These are phyloP conservation scores for Lipomyces sp. DNA, from an alignment of 805 yeast genomes.

Conservation along the genomic window DNA sequence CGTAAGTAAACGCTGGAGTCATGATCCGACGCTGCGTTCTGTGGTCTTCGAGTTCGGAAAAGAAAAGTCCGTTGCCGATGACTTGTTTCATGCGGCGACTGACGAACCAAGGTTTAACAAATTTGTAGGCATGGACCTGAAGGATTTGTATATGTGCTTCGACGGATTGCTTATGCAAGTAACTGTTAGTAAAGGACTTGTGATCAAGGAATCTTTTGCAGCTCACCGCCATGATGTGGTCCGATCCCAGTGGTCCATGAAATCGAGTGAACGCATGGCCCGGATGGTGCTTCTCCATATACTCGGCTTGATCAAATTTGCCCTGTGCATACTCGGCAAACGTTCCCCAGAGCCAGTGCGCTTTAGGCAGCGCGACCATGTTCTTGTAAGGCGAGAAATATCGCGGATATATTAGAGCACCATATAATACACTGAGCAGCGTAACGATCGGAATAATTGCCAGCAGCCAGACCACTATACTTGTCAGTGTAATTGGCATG, in stretches of 20 bases:
- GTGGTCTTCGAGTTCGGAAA: slow-evolving; percentile 33
- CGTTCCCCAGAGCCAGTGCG: slow-evolving; percentile 24
- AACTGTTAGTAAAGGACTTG: background rate
- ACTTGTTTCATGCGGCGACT: slow-evolving; percentile 23
- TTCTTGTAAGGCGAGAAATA: slow-evolving; percentile 28
- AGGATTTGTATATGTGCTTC: slow-evolving; percentile 28
- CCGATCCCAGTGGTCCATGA: slow-evolving; percentile 29
- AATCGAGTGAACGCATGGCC: slow-evolving; percentile 21
- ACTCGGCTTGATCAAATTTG: slow-evolving; percentile 17
- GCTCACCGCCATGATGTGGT: slow-evolving; percentile 2
- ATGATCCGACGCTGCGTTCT: slow-evolving; percentile 29
- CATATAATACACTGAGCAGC: slow-evolving; percentile 3
- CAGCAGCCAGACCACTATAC: slow-evolving; percentile 11
- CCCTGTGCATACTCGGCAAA: slow-evolving; percentile 16
- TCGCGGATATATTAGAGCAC: slow-evolving; percentile 20
- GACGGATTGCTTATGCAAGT: slow-evolving; percentile 15
- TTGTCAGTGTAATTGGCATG: slow-evolving; percentile 8
- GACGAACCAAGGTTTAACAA: slow-evolving; percentile 28
- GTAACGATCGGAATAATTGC: slow-evolving; percentile 10
- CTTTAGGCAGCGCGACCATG: slow-evolving; percentile 13
- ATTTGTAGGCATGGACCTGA: slow-evolving; percentile 29
- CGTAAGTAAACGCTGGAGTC: slow-evolving; percentile 23
- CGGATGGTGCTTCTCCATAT: slow-evolving; percentile 22
- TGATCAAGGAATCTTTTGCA: background rate
- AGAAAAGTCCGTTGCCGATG: slow-evolving; percentile 32